Evolutionary conservation across 1,284 basidiomycete genomes (phyloP).

Genomic region (Xerocomus nothofagi): DNA sequence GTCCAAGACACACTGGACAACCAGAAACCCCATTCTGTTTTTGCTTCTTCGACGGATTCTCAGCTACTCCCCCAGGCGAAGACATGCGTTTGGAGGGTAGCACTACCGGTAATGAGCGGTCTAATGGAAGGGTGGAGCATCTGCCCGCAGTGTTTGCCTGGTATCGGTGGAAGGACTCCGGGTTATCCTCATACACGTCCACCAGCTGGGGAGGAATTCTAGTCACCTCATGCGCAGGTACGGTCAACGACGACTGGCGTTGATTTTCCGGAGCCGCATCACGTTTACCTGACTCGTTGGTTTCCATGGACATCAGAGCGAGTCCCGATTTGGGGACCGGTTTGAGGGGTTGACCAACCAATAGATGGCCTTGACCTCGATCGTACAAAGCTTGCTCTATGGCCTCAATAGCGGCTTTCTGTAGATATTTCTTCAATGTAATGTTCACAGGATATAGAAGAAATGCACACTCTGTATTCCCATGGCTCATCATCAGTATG

Average conservation of each 20-base stretch:
- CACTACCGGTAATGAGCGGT: conserved; percentile 4
- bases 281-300: conserved; percentile 1
- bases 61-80: conserved; percentile 31
- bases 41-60: conserved; percentile 38
- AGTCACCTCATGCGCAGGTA: not conserved
- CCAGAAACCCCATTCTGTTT: conserved; percentile 28
- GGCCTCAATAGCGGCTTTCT: conserved; percentile 62
- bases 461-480: conserved; percentile 54
- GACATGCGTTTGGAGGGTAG: conserved; percentile 40
- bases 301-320: not conserved
- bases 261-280: not conserved
- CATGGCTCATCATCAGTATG: conserved; percentile 62
- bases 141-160: conserved; percentile 1
- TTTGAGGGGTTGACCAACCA: conserved; percentile 61
- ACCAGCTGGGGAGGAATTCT: not conserved
- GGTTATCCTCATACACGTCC: not conserved
- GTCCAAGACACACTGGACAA: conserved; percentile 49
- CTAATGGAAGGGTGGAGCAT: not conserved
- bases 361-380: conserved; percentile 54
- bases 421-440: conserved; percentile 4
- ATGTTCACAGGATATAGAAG: not conserved
- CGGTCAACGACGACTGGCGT: conserved; percentile 1
- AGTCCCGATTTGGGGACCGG: conserved; percentile 37
- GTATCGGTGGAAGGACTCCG: not conserved
- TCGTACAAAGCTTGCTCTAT: conserved; percentile 61